Evolutionary conservation across 768 basidiomycete genomes (phyloP).

Genomic region (Leucocoprinus birnbaumii): DNA sequence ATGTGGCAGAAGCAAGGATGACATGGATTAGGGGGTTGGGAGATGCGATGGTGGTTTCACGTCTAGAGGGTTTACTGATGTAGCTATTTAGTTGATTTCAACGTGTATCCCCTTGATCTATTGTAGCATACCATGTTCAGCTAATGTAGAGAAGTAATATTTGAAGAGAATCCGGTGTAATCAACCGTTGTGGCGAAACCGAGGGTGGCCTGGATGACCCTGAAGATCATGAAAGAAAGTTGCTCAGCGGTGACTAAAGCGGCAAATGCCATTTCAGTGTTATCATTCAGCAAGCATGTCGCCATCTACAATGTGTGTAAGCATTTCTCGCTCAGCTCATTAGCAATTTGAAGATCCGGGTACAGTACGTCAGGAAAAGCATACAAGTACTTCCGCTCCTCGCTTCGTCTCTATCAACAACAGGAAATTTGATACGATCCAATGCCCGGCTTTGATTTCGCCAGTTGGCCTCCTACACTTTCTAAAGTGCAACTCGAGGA

Average conservation of each 20-base stretch:
- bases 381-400: neutral
- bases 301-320: slow-evolving; percentile 11
- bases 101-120: too few relatives aligned
- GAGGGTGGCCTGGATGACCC: neutral
- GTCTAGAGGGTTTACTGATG: neutral
- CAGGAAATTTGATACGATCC: neutral
- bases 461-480: slow-evolving; percentile 75
- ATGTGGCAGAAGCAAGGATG: slow-evolving; percentile 20
- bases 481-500: slow-evolving; percentile 53
- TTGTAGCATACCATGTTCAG: too few relatives aligned
- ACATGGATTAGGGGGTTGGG: slow-evolving; percentile 17
- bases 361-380: too few relatives aligned
- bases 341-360: neutral
- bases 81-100: neutral
- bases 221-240: neutral
- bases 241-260: slow-evolving; percentile 3
- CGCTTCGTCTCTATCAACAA: too few relatives aligned
- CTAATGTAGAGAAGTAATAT: too few relatives aligned
- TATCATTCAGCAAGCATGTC: slow-evolving; percentile 12
- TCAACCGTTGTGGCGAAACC: neutral
- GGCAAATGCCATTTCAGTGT: slow-evolving; percentile 1
- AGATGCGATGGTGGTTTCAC: neutral
- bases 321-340: neutral
- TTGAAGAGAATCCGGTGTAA: too few relatives aligned
- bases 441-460: slow-evolving; percentile 37